Evolutionary conservation across 106 monocot species (phyloP).

Genomic region (Apostasia shenzhenica): DNA sequence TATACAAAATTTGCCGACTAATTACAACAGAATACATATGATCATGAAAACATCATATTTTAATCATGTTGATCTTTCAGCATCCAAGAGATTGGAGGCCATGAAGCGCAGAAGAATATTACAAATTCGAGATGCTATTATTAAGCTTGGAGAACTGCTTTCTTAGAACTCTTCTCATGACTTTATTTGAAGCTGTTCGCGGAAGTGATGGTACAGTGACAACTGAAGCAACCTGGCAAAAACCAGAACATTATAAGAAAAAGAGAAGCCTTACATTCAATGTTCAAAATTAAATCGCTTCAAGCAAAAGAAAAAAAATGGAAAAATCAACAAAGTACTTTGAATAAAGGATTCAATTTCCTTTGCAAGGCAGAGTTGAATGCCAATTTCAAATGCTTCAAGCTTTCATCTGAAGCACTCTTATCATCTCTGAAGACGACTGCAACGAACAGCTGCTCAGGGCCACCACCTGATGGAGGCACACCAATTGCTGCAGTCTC

Average conservation of each 20-base stretch:
- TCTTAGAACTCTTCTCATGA: slow-evolving; percentile 89
- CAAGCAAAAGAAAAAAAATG: neutral
- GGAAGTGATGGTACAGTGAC: slow-evolving; percentile 65
- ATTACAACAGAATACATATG: too few species aligned
- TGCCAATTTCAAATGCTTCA: slow-evolving; percentile 43
- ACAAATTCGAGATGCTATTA: slow-evolving; percentile 32
- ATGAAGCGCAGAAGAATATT: too few species aligned
- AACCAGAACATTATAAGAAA: slow-evolving; percentile 3
- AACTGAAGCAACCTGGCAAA: slow-evolving; percentile 62
- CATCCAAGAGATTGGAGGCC: too few species aligned
- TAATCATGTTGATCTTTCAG: too few species aligned
- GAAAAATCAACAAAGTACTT: slow-evolving; percentile 29
- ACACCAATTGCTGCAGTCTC: slow-evolving; percentile 93
- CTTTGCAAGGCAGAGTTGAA: slow-evolving; percentile 79
- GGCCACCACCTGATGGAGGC: slow-evolving; percentile 78
- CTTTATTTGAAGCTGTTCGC: slow-evolving; percentile 92
- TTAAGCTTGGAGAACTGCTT: slow-evolving; percentile 34
- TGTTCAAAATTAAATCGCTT: neutral
- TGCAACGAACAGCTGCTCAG: slow-evolving; percentile 72
- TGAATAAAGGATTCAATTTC: slow-evolving; percentile 85
- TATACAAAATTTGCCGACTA: too few species aligned
- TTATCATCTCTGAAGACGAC: slow-evolving; percentile 68
- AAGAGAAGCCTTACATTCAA: too few species aligned
- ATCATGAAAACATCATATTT: too few species aligned
- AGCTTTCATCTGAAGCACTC: slow-evolving; percentile 11